A percentile compares a stretch with the other conserved stretches of the same genome.
phyloP scores from a whole-genome alignment of 1,284 basidiomycete species.

The Irpex sp. region DNA sequence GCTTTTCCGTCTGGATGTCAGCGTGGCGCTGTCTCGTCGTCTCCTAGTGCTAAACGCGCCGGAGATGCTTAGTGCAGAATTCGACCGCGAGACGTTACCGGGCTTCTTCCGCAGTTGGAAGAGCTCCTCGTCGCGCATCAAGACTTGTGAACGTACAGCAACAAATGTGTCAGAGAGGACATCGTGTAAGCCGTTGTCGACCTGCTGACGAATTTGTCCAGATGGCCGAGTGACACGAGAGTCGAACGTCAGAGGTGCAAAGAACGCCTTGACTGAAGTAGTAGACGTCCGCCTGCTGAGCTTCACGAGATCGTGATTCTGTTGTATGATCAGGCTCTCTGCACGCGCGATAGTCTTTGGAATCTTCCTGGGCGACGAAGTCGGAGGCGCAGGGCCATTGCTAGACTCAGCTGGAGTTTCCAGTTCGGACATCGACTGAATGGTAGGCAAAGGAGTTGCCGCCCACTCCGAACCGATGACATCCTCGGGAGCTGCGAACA shows the following conservation, averaged over 20 bases:
- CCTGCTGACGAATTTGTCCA: slow-evolving; percentile 56
- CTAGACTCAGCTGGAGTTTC: slow-evolving; percentile 23
- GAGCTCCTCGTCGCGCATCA: slow-evolving; percentile 54
- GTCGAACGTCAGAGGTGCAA: slow-evolving; percentile 41
- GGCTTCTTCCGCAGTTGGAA: slow-evolving; percentile 46
- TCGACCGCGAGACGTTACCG: slow-evolving; percentile 23
- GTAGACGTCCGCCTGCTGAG: slow-evolving; percentile 47
- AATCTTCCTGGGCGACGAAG: slow-evolving; percentile 6
- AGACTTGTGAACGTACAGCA: slow-evolving; percentile 53
- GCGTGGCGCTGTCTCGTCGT: slow-evolving; percentile 56
- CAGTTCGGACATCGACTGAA: slow-evolving; percentile 57
- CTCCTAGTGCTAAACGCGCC: slow-evolving; percentile 51
- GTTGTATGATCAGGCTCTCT: slow-evolving; percentile 17
- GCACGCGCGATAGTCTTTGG: slow-evolving; percentile 18
- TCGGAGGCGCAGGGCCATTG: slow-evolving; percentile 21
- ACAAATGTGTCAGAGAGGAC: slow-evolving; percentile 62
- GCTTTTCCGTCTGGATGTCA: slow-evolving; percentile 48
- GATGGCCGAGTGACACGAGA: slow-evolving; percentile 63
- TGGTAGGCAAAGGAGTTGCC: slow-evolving; percentile 39
- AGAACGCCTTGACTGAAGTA: slow-evolving; percentile 51
- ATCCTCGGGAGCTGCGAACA: slow-evolving; percentile 5
- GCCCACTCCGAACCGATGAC: neutral
- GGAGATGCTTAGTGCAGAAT: slow-evolving; percentile 37
- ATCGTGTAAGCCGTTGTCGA: slow-evolving; percentile 66
- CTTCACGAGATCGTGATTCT: slow-evolving; percentile 16